phyloP scores from a whole-genome alignment of 2,329 filamentous ascomycete genomes.

The Fusarium sp. region DNA sequence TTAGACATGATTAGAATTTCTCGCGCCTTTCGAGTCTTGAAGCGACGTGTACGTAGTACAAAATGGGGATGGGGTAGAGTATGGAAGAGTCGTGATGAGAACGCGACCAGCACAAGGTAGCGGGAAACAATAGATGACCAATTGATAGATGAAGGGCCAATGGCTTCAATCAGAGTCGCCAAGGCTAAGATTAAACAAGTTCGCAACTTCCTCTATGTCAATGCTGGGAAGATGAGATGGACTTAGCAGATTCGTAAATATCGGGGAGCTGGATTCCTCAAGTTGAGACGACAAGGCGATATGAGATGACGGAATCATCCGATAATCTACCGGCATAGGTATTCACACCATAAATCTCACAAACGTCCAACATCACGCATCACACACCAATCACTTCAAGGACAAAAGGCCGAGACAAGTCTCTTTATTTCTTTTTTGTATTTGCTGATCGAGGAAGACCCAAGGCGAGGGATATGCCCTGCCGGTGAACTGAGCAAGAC shows the following conservation, averaged over 20 bases:
- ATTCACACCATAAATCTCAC: neutral
- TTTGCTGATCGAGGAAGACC: conserved; percentile 25
- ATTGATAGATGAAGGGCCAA: neutral
- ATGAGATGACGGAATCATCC: conserved; percentile 2
- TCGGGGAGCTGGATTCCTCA: neutral
- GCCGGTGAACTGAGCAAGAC: conserved; percentile 10
- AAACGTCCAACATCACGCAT: neutral
- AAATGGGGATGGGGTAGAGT: neutral
- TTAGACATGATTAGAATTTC: conserved; percentile 56
- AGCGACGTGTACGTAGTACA: neutral
- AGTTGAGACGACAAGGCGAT: neutral
- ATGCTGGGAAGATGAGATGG: neutral
- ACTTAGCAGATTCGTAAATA: neutral
- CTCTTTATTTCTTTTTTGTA: conserved; percentile 30
- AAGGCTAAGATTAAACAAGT: neutral
- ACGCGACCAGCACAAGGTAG: neutral
- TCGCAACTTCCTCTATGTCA: neutral
- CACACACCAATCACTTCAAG: neutral
- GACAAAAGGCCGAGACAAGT: neutral
- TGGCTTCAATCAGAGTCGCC: neutral
- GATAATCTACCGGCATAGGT: conserved; percentile 20
- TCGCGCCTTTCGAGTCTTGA: neutral
- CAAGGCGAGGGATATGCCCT: conserved; percentile 14
- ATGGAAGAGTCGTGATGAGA: neutral
- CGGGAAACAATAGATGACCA: neutral